Evolutionary conservation across 345 rosid genomes (phyloP), one percentile per base, ranked within the genome.

Genomic region (Abelmoschus esculentus): DNA sequence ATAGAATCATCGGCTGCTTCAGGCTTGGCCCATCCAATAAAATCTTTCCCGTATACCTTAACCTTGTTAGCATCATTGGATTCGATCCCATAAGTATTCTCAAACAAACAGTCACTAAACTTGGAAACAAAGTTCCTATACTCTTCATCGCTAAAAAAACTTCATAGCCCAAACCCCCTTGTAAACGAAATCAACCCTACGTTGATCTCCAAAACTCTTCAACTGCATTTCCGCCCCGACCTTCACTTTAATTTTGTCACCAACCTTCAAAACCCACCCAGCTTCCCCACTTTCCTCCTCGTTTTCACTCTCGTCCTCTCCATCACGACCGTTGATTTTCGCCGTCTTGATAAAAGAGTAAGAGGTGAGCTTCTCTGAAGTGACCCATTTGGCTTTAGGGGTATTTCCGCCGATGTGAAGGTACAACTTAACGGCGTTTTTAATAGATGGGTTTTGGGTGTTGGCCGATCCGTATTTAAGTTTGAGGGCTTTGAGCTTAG

Each of bases 121-220:
- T 78, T 86, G 9, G 46, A 64, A 3, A 79, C 74, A 73, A 90
- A 95, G 32, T 19, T 34, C 42, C 74, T 71, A 63, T 87, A 90
- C 32, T 85, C 90, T 72, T 90, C 98, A 13, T 15, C 76, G 7
- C 49, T 84, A 0, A 32, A 83, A 83, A 73, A 95, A 88, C 74
- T 88, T 91, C 85, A 89, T 69, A 5, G 98, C 99, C 97, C 99
- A 89, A 52, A 91, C 96, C 64, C 88, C 98, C 54, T 71, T 74
- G 19, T 93, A 83, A 12, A 89, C 97, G 74, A 91, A 95, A 83
- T 95, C 97, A 75, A 88, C 92, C 22, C 99, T 93, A 72, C 83
- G 86, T 78, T 95, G 97, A 69, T 87, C 88, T 76, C 81, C 86
- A n/a, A 83, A 81, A 19, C 83, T 86, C 78, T 87, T 95, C 73